Evolutionary conservation across 257 asterid genomes (phyloP).

Genomic region (Jacaranda copaia): DNA sequence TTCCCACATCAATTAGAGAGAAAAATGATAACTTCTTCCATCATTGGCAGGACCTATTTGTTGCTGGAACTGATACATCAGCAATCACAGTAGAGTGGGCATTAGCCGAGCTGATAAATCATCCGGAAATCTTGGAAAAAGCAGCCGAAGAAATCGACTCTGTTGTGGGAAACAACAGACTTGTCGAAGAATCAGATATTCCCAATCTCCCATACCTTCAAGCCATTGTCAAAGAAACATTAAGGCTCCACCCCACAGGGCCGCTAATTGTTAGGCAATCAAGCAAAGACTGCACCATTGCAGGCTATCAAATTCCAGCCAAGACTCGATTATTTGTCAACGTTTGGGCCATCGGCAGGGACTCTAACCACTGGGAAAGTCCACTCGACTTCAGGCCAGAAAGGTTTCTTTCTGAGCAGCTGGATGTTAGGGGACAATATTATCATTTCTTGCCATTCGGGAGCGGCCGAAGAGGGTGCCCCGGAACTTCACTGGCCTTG

Average conservation of each 20-base stretch:
- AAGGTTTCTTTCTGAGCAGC: slow-evolving; percentile 51
- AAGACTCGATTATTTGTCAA: slow-evolving; percentile 65
- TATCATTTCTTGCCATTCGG: slow-evolving; percentile 76
- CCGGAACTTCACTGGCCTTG: slow-evolving; percentile 74
- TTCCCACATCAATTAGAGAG: too few species aligned
- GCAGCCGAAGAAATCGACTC: slow-evolving; percentile 64
- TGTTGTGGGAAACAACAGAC: slow-evolving; percentile 46
- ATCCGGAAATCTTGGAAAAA: slow-evolving; percentile 58
- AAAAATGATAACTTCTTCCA: too few species aligned
- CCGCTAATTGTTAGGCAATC: slow-evolving; percentile 65
- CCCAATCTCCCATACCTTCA: slow-evolving; percentile 68
- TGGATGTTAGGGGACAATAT: slow-evolving; percentile 85
- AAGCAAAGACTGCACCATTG: slow-evolving; percentile 56
- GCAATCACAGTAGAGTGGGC: slow-evolving; percentile 90
- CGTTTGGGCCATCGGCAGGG: slow-evolving; percentile 76
- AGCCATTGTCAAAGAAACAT: slow-evolving; percentile 76
- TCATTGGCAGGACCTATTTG: slow-evolving; percentile 66
- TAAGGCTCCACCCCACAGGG: slow-evolving; percentile 80
- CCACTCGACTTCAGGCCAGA: slow-evolving; percentile 71
- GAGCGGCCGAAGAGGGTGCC: slow-evolving; percentile 77
- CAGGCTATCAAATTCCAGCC: slow-evolving; percentile 58
- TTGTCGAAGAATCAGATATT: slow-evolving; percentile 69
- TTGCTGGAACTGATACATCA: slow-evolving; percentile 83
- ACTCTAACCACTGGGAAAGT: slow-evolving; percentile 67
- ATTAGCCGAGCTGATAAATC: slow-evolving; percentile 72